Percentiles rank a stretch among this genome's conserved stretches.
Evolutionary conservation across 345 rosid species (phyloP).

Genomic region (Syzygium aqueum): DNA sequence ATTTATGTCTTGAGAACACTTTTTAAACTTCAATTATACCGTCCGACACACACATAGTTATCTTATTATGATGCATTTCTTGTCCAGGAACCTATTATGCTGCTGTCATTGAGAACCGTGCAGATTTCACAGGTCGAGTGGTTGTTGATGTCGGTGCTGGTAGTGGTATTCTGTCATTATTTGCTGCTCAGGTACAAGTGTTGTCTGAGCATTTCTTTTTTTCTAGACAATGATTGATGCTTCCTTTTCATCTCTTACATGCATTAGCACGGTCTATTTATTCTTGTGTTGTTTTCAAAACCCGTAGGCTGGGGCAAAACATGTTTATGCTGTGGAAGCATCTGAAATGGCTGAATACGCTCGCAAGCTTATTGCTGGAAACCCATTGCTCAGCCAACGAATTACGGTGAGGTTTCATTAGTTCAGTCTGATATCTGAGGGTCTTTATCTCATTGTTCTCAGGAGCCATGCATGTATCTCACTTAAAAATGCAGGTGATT

Average conservation of each 20-base stretch:
- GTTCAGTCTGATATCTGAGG: not conserved
- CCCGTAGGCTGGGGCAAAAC: conserved; percentile 93
- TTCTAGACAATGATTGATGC: not conserved
- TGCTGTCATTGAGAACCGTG: conserved; percentile 92
- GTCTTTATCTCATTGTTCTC: conserved; percentile 1
- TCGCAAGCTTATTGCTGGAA: conserved; percentile 84
- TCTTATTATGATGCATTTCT: not conserved
- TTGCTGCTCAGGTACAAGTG: conserved; percentile 86
- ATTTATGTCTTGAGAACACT: not conserved
- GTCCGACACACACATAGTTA: not conserved
- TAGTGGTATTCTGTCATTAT: conserved; percentile 92
- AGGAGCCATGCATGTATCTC: conserved; percentile 1
- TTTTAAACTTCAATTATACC: not conserved
- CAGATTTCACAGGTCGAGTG: conserved; percentile 79
- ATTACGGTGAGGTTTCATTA: conserved; percentile 48
- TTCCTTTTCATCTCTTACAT: not conserved
- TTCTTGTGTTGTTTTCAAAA: not conserved
- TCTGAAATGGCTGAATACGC: conserved; percentile 99
- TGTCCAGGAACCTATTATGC: conserved; percentile 90
- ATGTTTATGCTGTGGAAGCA: conserved; percentile 99
- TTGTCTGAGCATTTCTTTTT: not conserved
- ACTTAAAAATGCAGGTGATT: conserved; percentile 47
- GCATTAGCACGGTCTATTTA: not conserved
- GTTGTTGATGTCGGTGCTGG: conserved; percentile 99
- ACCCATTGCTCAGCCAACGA: conserved; percentile 65